Percentiles rank a stretch among this genome's conserved stretches.
Evolutionary conservation across 257 asterid genomes (phyloP).

Genomic region (Asclepias syriaca): DNA sequence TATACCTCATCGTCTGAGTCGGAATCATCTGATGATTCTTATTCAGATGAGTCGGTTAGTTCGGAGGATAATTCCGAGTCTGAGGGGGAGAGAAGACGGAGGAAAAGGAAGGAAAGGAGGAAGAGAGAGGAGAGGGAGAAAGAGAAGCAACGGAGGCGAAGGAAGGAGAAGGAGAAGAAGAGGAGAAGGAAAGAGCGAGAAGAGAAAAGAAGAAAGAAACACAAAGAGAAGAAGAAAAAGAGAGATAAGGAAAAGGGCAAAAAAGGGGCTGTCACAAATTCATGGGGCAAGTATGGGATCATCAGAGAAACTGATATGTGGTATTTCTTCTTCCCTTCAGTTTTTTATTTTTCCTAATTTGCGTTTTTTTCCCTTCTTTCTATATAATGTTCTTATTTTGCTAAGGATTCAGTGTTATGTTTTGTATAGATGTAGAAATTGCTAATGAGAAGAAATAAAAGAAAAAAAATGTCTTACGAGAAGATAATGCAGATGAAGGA

Average conservation of each 20-base stretch:
- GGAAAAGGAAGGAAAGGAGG: constrained; percentile 40
- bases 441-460: background rate
- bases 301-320: constrained; percentile 98
- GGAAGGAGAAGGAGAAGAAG: constrained; percentile 43
- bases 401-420: background rate
- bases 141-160: constrained; percentile 44
- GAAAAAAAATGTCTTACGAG: background rate
- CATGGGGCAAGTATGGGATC: constrained; percentile 94
- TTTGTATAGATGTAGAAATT: background rate
- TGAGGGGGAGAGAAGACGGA: constrained; percentile 40
- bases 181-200: constrained; percentile 37
- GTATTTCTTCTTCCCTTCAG: constrained; percentile 28
- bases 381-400: background rate
- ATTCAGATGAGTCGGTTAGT: constrained; percentile 33
- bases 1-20: constrained; percentile 45
- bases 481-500: background rate
- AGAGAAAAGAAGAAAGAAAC: constrained; percentile 27
- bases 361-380: background rate
- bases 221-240: constrained; percentile 46
- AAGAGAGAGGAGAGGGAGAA: constrained; percentile 19
- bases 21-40: constrained; percentile 28
- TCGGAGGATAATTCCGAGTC: constrained; percentile 16
- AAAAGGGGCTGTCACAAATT: constrained; percentile 77
- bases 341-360: background rate
- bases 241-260: constrained; percentile 51